Evolutionary conservation across 768 basidiomycete genomes (phyloP).

Genomic region (Podaxis sp.): DNA sequence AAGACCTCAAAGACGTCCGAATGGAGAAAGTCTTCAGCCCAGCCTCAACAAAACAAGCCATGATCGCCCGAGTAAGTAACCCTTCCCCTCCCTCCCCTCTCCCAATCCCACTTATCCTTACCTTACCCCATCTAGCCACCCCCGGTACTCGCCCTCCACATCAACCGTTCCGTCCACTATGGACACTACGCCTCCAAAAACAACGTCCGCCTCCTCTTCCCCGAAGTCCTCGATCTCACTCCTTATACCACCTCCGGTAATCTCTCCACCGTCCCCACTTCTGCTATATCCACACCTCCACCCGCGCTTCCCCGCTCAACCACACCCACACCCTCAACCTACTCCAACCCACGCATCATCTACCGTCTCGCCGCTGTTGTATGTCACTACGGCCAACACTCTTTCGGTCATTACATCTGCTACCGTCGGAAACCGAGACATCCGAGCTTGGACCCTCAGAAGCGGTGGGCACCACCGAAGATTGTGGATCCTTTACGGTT

Average conservation of each 20-base stretch:
- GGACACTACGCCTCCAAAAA: conserved; percentile 85
- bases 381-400: conserved; percentile 91
- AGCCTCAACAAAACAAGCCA: conserved; percentile 86
- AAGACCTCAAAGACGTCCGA: conserved; percentile 77
- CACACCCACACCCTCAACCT: conserved; percentile 22
- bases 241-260: conserved; percentile 83
- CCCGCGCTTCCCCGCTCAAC: conserved; percentile 25
- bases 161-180: conserved; percentile 86
- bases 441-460: conserved; percentile 35
- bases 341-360: conserved; percentile 57
- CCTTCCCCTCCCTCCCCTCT: conserved; percentile 17
- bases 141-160: conserved; percentile 80
- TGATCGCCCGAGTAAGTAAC: conserved; percentile 76
- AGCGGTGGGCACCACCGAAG: conserved; percentile 35
- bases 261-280: conserved; percentile 67
- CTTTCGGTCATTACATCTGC: conserved; percentile 93
- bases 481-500: conserved; percentile 31
- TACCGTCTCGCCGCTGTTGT: conserved; percentile 87
- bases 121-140: conserved; percentile 63
- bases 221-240: conserved; percentile 86
- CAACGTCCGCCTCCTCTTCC: conserved; percentile 75
- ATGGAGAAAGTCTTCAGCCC: conserved; percentile 75
- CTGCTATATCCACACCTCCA: conserved; percentile 68
- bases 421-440: conserved; percentile 80
- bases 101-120: neutral